A percentile compares a stretch with the other conserved stretches of the same genome.
These are phyloP conservation scores for Penicillium maclennaniae DNA, from an alignment of 495 filamentous ascomycete species.

Conservation along the genomic window DNA sequence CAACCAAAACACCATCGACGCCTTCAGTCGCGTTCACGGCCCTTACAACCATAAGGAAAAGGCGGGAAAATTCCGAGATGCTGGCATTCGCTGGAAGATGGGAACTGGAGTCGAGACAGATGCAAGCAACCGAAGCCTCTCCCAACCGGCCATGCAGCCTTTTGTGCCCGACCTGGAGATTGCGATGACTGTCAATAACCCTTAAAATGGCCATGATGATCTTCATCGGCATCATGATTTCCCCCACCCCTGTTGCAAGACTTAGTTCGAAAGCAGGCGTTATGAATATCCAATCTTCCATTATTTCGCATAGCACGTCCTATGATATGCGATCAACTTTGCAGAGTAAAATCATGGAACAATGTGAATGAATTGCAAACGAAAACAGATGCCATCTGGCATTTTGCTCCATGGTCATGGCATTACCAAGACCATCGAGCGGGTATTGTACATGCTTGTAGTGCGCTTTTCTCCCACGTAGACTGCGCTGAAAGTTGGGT, in stretches of 20 bases:
- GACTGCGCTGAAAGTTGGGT: not conserved
- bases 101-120: conserved; percentile 48
- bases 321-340: not conserved
- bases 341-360: not conserved
- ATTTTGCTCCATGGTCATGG: conserved; percentile 1
- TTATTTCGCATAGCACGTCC: not conserved
- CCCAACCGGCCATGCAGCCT: conserved; percentile 31
- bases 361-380: not conserved
- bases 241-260: too few species aligned
- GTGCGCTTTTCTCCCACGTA: not conserved
- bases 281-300: not conserved
- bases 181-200: conserved; percentile 1
- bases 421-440: not conserved
- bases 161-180: conserved; percentile 10
- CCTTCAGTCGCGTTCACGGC: conserved; percentile 38
- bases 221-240: not conserved
- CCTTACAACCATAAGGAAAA: conserved; percentile 35
- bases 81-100: conserved; percentile 42
- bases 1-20: conserved; percentile 26
- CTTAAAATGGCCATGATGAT: not conserved
- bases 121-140: conserved; percentile 17
- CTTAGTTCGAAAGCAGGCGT: not conserved
- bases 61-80: conserved; percentile 36
- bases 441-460: conserved; percentile 13
- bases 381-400: conserved; percentile 3